Evolutionary conservation across 2,329 filamentous ascomycete species (phyloP), one percentile per base, ranked within the genome.

Genomic region (Fusarium staphyleae): DNA sequence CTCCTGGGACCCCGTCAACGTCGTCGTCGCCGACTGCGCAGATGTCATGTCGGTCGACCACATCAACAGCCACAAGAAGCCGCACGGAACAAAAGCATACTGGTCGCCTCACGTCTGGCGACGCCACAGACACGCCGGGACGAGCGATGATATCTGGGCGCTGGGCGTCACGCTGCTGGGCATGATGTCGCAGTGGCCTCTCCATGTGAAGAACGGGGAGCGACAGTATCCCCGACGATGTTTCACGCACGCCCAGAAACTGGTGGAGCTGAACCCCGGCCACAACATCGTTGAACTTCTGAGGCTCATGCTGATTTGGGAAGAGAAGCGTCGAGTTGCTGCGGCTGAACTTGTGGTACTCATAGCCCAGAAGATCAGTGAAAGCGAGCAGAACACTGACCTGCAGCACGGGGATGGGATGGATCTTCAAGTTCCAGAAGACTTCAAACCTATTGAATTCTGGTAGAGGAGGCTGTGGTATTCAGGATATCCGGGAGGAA

Each of bases 81-180:
- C 62, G 0, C 52, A 56, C 3, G 70, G 70, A n/a, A 72, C 70
- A 3, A 45, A 47, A 19, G 34, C 57, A 1, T 73, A 65, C 53
- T 69, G 66, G 57, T 72, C 71, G 6, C 71, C 71, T 1, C 56
- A 71, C 36, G 65, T 72, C n/a, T 54, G 56, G 19, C 51, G 46
- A 14, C 13, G 47, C 9, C 33, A 48, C 5, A 39, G 48, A 13
- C 63, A 70, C 32, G 32, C 26, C 4, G 70, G 70, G 1, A 53
- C 55, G 11, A 60, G 57, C 6, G 71, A 73, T 30, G 71, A 74
- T n/a, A 61, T 73, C 4, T 73, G 71, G 71, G 71, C 71, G 4
- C 52, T 74, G 6, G 71, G 71, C 0, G 52, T 73, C 13, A 66
- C 69, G 3, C 36, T 70, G 15, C 60, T 73, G 11, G 66, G 60